Conservation (phyloP, 331 rosid genomes). For the Phaseolus coccineus region DNA sequence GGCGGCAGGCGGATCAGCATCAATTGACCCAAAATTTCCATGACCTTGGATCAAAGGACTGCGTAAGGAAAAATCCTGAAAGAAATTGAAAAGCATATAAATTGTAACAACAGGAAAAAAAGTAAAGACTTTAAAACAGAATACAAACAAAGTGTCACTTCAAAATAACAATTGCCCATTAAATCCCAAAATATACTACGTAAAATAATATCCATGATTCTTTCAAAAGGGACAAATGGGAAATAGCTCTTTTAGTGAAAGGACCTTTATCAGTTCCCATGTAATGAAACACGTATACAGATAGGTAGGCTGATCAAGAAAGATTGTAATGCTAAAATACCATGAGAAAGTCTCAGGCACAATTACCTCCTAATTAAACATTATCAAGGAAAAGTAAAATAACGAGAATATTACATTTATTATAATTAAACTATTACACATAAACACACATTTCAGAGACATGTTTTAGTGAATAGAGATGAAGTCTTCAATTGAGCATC, state of each 20-base stretch:
- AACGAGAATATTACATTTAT: not conserved
- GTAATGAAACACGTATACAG: not conserved
- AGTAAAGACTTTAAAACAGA: not conserved
- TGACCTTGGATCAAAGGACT: constrained; percentile 90
- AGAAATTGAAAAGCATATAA: constrained; percentile 15
- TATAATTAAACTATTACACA: not conserved
- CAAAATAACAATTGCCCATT: not conserved
- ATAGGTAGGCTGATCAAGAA: constrained; percentile 4
- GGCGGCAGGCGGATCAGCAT: constrained; percentile 99
- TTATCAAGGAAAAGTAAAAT: not conserved
- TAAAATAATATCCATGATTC: not conserved
- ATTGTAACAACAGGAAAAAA: constrained; percentile 13
- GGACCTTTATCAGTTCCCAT: not conserved
- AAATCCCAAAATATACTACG: not conserved
- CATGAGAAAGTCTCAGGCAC: not conserved
- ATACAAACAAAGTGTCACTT: constrained; percentile 24
- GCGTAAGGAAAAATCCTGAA: constrained; percentile 85
- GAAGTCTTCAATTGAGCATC: not conserved
- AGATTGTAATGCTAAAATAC: not conserved
- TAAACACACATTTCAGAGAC: not conserved
- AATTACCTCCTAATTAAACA: constrained; percentile 30
- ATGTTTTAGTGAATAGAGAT: not conserved
- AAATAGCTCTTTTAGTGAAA: not conserved
- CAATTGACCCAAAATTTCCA: constrained; percentile 96
- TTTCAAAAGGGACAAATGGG: constrained; percentile 11